Conservation (phyloP, 2,329 filamentous ascomycete species). For the Xylaria sp. region DNA sequence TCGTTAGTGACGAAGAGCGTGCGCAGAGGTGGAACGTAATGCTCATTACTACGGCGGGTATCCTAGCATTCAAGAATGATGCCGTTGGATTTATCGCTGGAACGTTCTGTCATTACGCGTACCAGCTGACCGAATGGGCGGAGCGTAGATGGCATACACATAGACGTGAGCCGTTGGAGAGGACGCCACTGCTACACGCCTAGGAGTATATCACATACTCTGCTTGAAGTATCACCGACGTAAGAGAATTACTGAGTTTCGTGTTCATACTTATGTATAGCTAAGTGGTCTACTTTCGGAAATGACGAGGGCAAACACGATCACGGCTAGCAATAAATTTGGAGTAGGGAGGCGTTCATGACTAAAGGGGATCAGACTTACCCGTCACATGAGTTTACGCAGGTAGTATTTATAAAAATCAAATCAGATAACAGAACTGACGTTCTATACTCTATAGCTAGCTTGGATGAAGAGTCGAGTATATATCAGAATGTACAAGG, state of each 20-base stretch:
- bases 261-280: neutral
- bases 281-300: neutral
- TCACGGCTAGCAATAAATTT: neutral
- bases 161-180: constrained; percentile 47
- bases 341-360: neutral
- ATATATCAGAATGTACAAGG: neutral
- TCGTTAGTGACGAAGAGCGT: constrained; percentile 73
- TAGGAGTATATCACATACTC: neutral
- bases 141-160: constrained; percentile 42
- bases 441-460: neutral
- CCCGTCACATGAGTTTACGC: neutral
- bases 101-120: constrained; percentile 80
- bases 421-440: neutral
- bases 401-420: neutral
- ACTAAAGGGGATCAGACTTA: neutral
- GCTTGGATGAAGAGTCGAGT: neutral
- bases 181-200: constrained; percentile 47
- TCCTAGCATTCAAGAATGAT: constrained; percentile 90
- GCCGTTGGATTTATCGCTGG: constrained; percentile 87
- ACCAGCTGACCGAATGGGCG: constrained; percentile 59
- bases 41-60: constrained; percentile 84
- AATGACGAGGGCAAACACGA: neutral
- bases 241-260: neutral
- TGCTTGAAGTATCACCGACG: neutral
- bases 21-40: constrained; percentile 87